Percentiles rank a stretch among this genome's conserved stretches.
These are phyloP conservation scores for Fraxinus xanthoxyloides DNA, from an alignment of 305 asterid species.

Conservation along the genomic window DNA sequence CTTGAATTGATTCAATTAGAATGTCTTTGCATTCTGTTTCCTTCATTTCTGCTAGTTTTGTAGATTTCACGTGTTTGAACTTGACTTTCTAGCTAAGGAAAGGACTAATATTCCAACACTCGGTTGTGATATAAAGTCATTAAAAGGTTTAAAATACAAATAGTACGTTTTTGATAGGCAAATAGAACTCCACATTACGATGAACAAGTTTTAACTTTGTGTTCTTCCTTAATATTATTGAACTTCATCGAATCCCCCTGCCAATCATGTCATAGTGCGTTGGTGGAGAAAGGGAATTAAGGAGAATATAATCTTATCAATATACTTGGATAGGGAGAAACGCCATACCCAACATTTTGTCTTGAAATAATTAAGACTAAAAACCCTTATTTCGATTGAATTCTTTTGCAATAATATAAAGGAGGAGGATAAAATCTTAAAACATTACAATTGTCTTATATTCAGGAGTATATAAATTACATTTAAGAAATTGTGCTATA, in stretches of 20 bases:
- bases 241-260: background rate
- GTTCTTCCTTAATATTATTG: background rate
- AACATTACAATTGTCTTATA: background rate
- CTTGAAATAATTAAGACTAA: no score
- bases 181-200: background rate
- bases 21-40: slow-evolving; percentile 19
- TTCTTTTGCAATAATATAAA: background rate
- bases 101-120: background rate
- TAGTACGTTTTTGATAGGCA: background rate
- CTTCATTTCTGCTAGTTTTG: slow-evolving; percentile 19
- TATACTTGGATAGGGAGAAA: background rate
- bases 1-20: slow-evolving; percentile 12
- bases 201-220: background rate
- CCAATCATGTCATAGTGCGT: background rate
- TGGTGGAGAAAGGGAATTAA: background rate
- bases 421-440: no score
- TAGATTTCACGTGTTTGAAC: slow-evolving; percentile 8
- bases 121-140: background rate
- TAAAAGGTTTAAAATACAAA: background rate
- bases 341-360: background rate
- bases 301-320: background rate
- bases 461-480: background rate
- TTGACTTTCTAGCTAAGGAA: slow-evolving; percentile 17
- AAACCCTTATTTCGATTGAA: background rate
- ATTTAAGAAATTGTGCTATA: no score